Conservation (phyloP, 2,329 filamentous ascomycete genomes). For the Pseudocercospora fuligena region DNA sequence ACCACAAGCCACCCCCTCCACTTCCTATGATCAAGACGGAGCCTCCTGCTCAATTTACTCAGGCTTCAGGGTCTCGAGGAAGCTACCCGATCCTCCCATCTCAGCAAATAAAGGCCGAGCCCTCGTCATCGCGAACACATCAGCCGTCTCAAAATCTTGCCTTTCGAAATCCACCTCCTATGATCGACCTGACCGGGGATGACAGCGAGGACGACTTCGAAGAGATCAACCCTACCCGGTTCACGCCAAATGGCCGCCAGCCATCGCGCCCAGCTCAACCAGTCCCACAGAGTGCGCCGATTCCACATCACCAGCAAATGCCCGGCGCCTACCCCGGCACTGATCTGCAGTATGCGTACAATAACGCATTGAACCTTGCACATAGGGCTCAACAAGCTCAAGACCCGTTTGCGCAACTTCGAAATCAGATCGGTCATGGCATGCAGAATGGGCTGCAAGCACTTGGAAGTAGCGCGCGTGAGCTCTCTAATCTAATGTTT, state of each 20-base stretch:
- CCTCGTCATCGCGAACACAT: neutral
- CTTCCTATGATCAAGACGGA: constrained; percentile 16
- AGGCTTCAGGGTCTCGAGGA: neutral
- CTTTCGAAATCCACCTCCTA: constrained; percentile 18
- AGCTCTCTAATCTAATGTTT: constrained; percentile 30
- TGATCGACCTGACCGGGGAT: constrained; percentile 40
- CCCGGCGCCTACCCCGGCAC: constrained; percentile 31
- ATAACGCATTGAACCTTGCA: neutral
- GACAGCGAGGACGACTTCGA: constrained; percentile 38
- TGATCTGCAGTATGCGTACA: neutral
- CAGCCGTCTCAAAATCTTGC: constrained; percentile 22
- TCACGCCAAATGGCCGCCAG: constrained; percentile 32
- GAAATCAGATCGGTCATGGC: constrained; percentile 10
- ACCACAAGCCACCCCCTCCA: constrained; percentile 31
- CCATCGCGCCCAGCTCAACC: constrained; percentile 18
- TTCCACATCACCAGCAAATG: constrained; percentile 23
- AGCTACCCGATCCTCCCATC: neutral
- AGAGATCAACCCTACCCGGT: constrained; percentile 33
- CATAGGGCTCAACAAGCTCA: neutral
- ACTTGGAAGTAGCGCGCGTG: constrained; percentile 16
- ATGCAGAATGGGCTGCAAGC: constrained; percentile 16
- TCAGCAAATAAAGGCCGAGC: constrained; percentile 17
- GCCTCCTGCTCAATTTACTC: constrained; percentile 6
- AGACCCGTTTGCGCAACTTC: neutral
- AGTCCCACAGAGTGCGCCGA: neutral